phyloP scores from a whole-genome alignment of 805 yeast species.

The Zygoascus bituminiphila region DNA sequence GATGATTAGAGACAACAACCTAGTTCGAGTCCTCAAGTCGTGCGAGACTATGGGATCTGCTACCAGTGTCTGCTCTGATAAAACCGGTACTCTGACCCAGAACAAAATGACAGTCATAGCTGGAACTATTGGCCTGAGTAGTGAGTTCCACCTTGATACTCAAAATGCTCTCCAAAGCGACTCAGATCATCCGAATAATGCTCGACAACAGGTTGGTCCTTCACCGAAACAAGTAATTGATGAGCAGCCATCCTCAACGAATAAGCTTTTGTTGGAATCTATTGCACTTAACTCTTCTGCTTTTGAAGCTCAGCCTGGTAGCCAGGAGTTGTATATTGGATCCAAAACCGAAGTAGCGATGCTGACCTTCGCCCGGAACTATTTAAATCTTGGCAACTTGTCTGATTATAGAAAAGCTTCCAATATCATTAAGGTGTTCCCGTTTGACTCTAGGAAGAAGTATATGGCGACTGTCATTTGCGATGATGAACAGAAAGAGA shows the following conservation, averaged over 20 bases:
- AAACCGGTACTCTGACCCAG: conserved; percentile 94
- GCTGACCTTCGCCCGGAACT: conserved; percentile 54
- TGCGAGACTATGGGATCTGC: conserved; percentile 99
- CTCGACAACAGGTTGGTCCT: conserved; percentile 13
- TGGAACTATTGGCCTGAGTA: conserved; percentile 51
- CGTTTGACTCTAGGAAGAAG: conserved; percentile 87
- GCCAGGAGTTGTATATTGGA: conserved; percentile 64
- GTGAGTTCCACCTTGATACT: conserved; percentile 38
- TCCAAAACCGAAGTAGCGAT: conserved; percentile 93
- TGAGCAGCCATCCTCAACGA: background rate
- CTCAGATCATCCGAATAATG: conserved; percentile 5
- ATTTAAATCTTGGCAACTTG: conserved; percentile 40
- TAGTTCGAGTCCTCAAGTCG: conserved; percentile 86
- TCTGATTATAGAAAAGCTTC: conserved; percentile 38
- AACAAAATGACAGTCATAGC: conserved; percentile 85
- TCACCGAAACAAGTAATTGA: background rate
- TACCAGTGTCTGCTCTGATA: conserved; percentile 93
- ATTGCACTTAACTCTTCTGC: conserved; percentile 81
- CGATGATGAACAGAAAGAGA: conserved; percentile 15
- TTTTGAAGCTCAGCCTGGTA: conserved; percentile 45
- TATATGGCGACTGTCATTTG: conserved; percentile 80
- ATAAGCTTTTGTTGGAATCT: conserved; percentile 41
- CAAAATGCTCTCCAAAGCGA: background rate
- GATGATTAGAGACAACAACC: conserved; percentile 93
- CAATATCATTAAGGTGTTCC: conserved; percentile 59